phyloP scores from a whole-genome alignment of 176 grass and related monocot genomes.

The Carex littledalei region DNA sequence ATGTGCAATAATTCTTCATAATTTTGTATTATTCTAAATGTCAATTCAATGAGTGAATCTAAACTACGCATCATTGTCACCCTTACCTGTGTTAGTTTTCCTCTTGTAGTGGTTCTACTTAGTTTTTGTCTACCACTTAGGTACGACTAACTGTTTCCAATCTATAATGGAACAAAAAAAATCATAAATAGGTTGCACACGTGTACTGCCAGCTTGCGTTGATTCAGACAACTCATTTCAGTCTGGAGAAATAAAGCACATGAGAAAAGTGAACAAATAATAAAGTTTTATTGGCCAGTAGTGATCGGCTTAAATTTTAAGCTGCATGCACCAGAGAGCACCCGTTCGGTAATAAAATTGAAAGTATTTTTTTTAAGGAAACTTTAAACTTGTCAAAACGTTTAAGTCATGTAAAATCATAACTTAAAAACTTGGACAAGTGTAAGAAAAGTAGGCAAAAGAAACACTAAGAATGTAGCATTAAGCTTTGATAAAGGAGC shows the following conservation, averaged over 20 bases:
- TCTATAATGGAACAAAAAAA: not conserved
- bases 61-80: conserved; percentile 13
- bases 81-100: conserved; percentile 26
- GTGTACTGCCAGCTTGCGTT: conserved; percentile 5
- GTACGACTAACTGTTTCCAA: conserved; percentile 17
- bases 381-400: too few relatives aligned
- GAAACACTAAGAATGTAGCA: too few relatives aligned
- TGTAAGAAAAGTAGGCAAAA: too few relatives aligned
- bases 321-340: too few relatives aligned
- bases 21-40: not conserved
- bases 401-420: too few relatives aligned
- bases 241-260: conserved; percentile 3
- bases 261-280: not conserved
- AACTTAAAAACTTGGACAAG: too few relatives aligned
- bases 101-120: conserved; percentile 17
- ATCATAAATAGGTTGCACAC: conserved; percentile 13
- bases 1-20: not conserved
- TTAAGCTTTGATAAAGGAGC: too few relatives aligned
- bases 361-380: too few relatives aligned
- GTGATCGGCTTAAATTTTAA: too few relatives aligned
- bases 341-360: too few relatives aligned
- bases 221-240: conserved; percentile 12
- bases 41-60: not conserved
- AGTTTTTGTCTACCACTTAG: conserved; percentile 25
- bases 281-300: not conserved